Base-by-base conservation (phyloP, 2,329 filamentous ascomycete species). In the Fusarium buharicum region DNA sequence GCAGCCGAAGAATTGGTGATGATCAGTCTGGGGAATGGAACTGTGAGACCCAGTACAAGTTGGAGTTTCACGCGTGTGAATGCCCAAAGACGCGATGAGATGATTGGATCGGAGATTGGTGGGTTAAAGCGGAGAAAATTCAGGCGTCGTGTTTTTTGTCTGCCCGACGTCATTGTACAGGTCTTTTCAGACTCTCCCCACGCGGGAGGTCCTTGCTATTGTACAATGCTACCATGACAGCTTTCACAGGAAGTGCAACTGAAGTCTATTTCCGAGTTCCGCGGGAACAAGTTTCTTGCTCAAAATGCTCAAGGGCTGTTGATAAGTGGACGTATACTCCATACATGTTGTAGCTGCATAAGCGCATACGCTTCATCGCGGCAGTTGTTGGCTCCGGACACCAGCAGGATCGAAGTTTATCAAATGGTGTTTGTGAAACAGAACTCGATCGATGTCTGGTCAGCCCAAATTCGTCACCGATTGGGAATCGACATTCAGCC, bases 81-180 rank as follows among this genome's bases (percentile, higher is more conserved):
- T 48, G 37, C 43, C 37, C 55, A 55, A 54, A 20, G 9, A 39
- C 33, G 12, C 20, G 6, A 4, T 14, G 3, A 31, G 6, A 10
- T 66, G 44, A 67, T 66, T 69, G 64, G 66, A 8, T 33, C 33
- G 45, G 47, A 28, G 38, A 45, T 27, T 33, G 37, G 8, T 6
- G 38, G 24, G 28, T 55, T 28, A 5, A n/a, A 47, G 59, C 36
- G 65, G 52, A 16, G 43, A 43, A 40, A 37, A 55, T 60, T 46
- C 30, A 60, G 46, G 22, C 22, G 52, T 51, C 37, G 44, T 38
- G 37, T 24, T 24, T 24, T 51, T 30, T 62, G 40, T 50, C 20
- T 55, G 30, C 43, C 16, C 58, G 58, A 70, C 68, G 68, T 70
- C 68, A 70, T 70, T 40, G 58, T 40, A 59, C 68, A 70, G 62